Base-by-base conservation (phyloP, 2,329 filamentous ascomycete species). In the Botrytis aclada region DNA sequence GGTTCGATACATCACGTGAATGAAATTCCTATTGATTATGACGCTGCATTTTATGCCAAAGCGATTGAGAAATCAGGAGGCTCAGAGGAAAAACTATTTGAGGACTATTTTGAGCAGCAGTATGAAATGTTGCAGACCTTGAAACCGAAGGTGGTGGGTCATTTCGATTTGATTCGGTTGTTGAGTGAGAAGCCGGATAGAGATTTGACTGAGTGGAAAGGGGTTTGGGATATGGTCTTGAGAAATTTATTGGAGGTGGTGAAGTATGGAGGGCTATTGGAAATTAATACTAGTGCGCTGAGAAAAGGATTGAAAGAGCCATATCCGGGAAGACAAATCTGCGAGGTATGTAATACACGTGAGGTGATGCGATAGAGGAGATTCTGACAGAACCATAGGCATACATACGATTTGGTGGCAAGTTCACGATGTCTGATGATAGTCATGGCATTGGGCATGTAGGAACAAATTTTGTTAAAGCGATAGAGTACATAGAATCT, bases 401-500 rank as follows among this genome's bases (percentile, higher is more conserved):
- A 80, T 97, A 94, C 84, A 80, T 94, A 71, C 83, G 83, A 12
- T 86, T 93, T 78, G 91, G 91, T 37, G 95, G 96, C 37, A 88
- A 88, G 74, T 97, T 98, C 82, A 97, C 94, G 70, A 87, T 99
- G 78, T 97, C 93, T 10, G 96, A 99, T 81, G 96, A 99, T 83
- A 97, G 94, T 81, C 96, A 99, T 84, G 93, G 93, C 56, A 88
- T 94, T 73, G 92, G 88, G 3, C 95, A 99, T 80, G 87, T 99
- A 8, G 94, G 90, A n/a, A 90, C 93, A 69, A 95, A 97, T 80
- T 98, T 96, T 83, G 80, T 81, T 63, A 88, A 88, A 58, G 89
- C 92, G 8, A 83, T 97, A 73, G 85, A 88, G 1, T 97, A 93
- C 81, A 84, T 97, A 72, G 86, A 89, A 75, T 86, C 84, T 74